Conservation (phyloP, 2,329 filamentous ascomycete species). For the Biscogniauxia sp. region DNA sequence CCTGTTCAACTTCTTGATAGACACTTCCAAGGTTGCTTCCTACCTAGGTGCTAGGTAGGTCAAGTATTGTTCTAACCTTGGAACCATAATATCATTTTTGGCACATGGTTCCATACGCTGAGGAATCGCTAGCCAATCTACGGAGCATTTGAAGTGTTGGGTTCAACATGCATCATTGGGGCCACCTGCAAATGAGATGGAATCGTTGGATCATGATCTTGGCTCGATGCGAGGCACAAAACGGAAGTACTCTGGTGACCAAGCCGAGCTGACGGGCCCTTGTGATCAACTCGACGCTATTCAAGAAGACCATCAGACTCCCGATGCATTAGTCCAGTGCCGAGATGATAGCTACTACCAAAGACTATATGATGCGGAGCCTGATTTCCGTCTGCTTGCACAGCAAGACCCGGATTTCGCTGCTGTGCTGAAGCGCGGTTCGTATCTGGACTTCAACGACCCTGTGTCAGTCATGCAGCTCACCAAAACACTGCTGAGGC, state of each 20-base stretch:
- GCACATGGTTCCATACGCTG: too few relatives aligned
- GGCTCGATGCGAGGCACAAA: background rate
- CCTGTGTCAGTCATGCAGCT: slow-evolving; percentile 75
- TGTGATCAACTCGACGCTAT: background rate
- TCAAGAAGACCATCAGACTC: background rate
- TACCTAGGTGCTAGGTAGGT: too few relatives aligned
- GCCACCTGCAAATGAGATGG: background rate
- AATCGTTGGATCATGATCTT: background rate
- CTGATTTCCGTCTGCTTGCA: slow-evolving; percentile 26
- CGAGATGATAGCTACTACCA: slow-evolving; percentile 24
- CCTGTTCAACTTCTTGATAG: too few relatives aligned
- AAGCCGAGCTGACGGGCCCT: background rate
- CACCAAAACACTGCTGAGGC: slow-evolving; percentile 72
- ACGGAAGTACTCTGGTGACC: background rate
- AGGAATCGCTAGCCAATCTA: too few relatives aligned
- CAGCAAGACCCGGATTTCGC: slow-evolving; percentile 24
- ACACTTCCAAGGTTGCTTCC: too few relatives aligned
- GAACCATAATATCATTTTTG: too few relatives aligned
- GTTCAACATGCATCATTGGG: background rate
- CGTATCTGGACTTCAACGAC: slow-evolving; percentile 75
- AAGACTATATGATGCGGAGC: slow-evolving; percentile 24
- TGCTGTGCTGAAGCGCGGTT: slow-evolving; percentile 26
- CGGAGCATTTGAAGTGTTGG: too few relatives aligned
- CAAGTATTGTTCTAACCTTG: too few relatives aligned
- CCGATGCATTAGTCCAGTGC: background rate